Conservation (phyloP, 108 stramenopile genomes). For the Cylindrotheca fusiformis region DNA sequence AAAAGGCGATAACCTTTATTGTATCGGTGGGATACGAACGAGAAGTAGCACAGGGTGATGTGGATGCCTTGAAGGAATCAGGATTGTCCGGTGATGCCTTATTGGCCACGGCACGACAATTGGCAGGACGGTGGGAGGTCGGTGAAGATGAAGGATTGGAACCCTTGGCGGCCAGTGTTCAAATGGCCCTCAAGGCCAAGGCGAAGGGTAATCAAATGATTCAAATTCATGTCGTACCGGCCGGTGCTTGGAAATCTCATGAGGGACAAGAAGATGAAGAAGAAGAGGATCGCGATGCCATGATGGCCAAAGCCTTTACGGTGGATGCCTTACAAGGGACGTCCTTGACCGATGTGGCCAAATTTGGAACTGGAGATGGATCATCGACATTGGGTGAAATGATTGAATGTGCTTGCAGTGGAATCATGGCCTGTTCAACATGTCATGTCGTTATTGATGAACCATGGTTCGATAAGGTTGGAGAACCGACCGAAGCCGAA, state of each 20-base stretch:
- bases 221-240: conserved; percentile 41
- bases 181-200: conserved; percentile 23
- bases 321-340: conserved; percentile 38
- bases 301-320: conserved; percentile 42
- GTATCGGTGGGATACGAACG: conserved; percentile 16
- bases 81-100: conserved; percentile 25
- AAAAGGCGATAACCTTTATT: conserved; percentile 21
- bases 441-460: conserved; percentile 65
- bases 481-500: conserved; percentile 56
- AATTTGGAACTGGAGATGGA: conserved; percentile 42
- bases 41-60: conserved; percentile 19
- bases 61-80: conserved; percentile 24
- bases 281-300: background rate
- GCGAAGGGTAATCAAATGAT: conserved; percentile 27
- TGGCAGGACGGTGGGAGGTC: conserved; percentile 63
- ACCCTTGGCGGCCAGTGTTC: conserved; percentile 46
- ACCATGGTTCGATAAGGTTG: conserved; percentile 56
- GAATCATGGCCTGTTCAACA: conserved; percentile 79
- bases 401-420: conserved; percentile 72
- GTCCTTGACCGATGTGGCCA: conserved; percentile 53
- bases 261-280: conserved; percentile 22
- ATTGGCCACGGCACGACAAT: conserved; percentile 29
- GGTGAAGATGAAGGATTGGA: conserved; percentile 65
- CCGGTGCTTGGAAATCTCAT: conserved; percentile 46
- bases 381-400: conserved; percentile 42